Percentiles rank a stretch among this genome's conserved stretches.
Conservation (phyloP, 2,329 filamentous ascomycete genomes). For the Pseudogymnoascus verrucosus region DNA sequence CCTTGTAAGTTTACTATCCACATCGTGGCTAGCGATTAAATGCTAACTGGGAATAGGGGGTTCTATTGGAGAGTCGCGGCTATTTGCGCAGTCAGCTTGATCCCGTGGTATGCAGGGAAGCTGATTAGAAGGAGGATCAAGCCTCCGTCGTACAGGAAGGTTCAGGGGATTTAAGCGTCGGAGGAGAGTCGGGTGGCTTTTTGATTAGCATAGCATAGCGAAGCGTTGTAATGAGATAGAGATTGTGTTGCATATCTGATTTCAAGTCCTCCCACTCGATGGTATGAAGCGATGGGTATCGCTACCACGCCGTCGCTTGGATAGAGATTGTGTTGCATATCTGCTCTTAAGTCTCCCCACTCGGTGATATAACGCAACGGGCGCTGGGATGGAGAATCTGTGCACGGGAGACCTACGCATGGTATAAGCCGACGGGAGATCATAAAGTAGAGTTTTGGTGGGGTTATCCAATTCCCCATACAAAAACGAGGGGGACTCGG, state of each 20-base stretch:
- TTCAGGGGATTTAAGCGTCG: slow-evolving; percentile 50
- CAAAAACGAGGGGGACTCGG: background rate
- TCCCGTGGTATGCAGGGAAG: slow-evolving; percentile 84
- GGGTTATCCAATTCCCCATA: background rate
- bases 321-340: background rate
- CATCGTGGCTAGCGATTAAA: slow-evolving; percentile 16
- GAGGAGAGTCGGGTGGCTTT: background rate
- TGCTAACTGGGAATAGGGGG: slow-evolving; percentile 41
- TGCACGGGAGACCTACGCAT: background rate
- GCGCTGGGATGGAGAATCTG: too few species aligned
- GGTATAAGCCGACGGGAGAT: background rate
- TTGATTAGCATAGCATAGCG: slow-evolving; percentile 3
- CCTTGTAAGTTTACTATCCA: slow-evolving; percentile 40
- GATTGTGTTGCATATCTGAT: background rate
- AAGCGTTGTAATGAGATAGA: background rate
- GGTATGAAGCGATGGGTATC: background rate
- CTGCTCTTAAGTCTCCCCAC: too few species aligned
- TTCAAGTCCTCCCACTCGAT: background rate
- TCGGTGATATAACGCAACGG: background rate
- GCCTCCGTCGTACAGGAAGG: slow-evolving; percentile 91
- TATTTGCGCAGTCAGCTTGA: slow-evolving; percentile 69
- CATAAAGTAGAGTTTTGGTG: background rate
- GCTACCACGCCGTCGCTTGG: too few species aligned
- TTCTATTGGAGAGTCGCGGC: slow-evolving; percentile 85
- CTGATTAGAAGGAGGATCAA: slow-evolving; percentile 75